Percentiles rank a stretch among this genome's conserved stretches.
phyloP scores from a whole-genome alignment of 352 stramenopile genomes.

The Phytophthora fragariaefolia region DNA sequence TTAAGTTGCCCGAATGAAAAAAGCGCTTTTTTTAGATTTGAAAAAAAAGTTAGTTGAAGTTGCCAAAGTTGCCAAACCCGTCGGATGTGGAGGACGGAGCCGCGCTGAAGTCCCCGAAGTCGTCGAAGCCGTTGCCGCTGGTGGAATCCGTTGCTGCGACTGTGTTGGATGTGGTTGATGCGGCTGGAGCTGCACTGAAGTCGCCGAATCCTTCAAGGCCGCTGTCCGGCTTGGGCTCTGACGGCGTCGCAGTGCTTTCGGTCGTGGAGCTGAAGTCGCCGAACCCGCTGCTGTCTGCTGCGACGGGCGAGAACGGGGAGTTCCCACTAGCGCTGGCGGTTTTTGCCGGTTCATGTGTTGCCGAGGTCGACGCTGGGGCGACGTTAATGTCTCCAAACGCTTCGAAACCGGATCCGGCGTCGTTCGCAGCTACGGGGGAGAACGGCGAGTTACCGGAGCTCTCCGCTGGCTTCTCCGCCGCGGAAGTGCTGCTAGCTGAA shows the following conservation, averaged over 20 bases:
- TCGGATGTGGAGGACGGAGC: conserved; percentile 20
- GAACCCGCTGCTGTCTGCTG: conserved; percentile 17
- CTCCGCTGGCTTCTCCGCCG: conserved; percentile 5
- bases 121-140: conserved; percentile 19
- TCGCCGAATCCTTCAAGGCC: conserved; percentile 34
- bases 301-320: conserved; percentile 26
- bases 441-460: conserved; percentile 17
- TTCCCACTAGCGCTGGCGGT: conserved; percentile 10
- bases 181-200: conserved; percentile 23
- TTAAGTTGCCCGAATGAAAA: no score
- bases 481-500: conserved; percentile 1
- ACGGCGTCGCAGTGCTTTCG: conserved; percentile 1
- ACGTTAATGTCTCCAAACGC: conserved; percentile 27
- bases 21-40: conserved; percentile 28
- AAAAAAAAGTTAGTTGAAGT: conserved; percentile 38
- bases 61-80: conserved; percentile 26
- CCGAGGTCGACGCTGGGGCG: conserved; percentile 7
- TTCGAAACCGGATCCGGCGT: conserved; percentile 13
- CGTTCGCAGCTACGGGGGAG: conserved; percentile 19
- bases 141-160: conserved; percentile 15
- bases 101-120: conserved; percentile 35
- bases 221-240: conserved; percentile 12
- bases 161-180: conserved; percentile 8
- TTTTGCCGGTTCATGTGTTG: conserved; percentile 1
- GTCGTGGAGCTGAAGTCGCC: conserved; percentile 21